A percentile compares a stretch with the other conserved stretches of the same genome.
These are phyloP conservation scores for Cavenderia fasciculata DNA, from an alignment of 78 protist genomes.

Conservation along the genomic window DNA sequence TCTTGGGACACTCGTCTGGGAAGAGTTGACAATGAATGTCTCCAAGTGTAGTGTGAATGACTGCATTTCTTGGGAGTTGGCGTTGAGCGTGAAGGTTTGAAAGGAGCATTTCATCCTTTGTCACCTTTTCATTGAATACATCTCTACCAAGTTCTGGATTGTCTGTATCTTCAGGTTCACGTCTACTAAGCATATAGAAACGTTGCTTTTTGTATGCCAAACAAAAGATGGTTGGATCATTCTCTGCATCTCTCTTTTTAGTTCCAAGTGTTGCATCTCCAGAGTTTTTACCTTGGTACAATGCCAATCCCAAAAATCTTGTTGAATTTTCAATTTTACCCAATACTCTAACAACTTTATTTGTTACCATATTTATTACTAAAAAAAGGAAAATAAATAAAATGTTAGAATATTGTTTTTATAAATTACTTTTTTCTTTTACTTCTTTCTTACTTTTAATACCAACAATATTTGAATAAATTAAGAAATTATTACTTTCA, in stretches of 20 bases:
- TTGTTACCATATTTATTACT: slow-evolving; percentile 85
- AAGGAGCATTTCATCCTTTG: slow-evolving; percentile 83
- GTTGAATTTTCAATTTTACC: slow-evolving; percentile 91
- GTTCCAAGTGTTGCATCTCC: slow-evolving; percentile 54
- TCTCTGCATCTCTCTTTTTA: slow-evolving; percentile 24
- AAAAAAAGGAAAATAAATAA: background rate
- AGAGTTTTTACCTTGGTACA: slow-evolving; percentile 88
- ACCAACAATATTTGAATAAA: slow-evolving; percentile 94
- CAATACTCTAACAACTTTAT: slow-evolving; percentile 83
- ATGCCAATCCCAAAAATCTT: slow-evolving; percentile 86
- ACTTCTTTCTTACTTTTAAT: slow-evolving; percentile 79
- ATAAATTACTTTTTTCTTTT: no score
- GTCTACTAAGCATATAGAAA: slow-evolving; percentile 91
- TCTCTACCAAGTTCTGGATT: slow-evolving; percentile 88
- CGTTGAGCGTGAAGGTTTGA: slow-evolving; percentile 6
- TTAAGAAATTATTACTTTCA: slow-evolving; percentile 83
- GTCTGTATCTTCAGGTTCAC: slow-evolving; percentile 89
- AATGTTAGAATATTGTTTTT: background rate
- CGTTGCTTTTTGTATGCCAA: slow-evolving; percentile 84
- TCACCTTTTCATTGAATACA: slow-evolving; percentile 96
- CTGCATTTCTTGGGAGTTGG: slow-evolving; percentile 75
- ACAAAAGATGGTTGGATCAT: slow-evolving; percentile 93
- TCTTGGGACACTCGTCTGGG: slow-evolving; percentile 95
- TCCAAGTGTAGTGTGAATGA: slow-evolving; percentile 93
- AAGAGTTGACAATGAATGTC: slow-evolving; percentile 91